Evolutionary conservation across 192 early-diverging fungal species (phyloP).

Genomic region (Funneliformis geosporum): DNA sequence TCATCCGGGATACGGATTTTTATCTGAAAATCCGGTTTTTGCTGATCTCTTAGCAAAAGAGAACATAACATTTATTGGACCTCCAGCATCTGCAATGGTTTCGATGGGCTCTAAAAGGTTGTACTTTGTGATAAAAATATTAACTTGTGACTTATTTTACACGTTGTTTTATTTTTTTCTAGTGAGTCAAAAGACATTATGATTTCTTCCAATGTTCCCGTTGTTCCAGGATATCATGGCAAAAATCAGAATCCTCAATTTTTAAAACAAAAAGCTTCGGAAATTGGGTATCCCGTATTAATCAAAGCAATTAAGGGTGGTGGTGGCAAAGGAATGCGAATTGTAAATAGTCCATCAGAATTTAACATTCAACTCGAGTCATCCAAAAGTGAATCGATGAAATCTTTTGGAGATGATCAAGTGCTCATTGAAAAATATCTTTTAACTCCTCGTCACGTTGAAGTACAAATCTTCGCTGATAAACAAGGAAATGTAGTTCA

Average conservation of each 20-base stretch:
- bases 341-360: constrained; percentile 73
- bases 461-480: constrained; percentile 97
- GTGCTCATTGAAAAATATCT: constrained; percentile 94
- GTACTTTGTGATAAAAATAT: not conserved
- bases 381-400: constrained; percentile 81
- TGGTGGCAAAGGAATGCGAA: constrained; percentile 97
- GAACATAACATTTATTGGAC: constrained; percentile 87
- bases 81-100: constrained; percentile 81
- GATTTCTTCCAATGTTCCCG: constrained; percentile 83
- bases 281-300: constrained; percentile 93
- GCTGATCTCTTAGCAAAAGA: constrained; percentile 66
- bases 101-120: constrained; percentile 92
- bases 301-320: constrained; percentile 98
- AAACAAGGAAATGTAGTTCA: constrained; percentile 83
- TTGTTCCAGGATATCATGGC: constrained; percentile 95
- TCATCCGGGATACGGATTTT: constrained; percentile 97
- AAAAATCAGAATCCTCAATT: constrained; percentile 75
- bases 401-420: constrained; percentile 88
- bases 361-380: constrained; percentile 86
- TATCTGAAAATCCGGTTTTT: constrained; percentile 93
- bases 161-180: constrained; percentile 6
- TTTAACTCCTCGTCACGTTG: constrained; percentile 84
- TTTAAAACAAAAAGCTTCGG: constrained; percentile 69
- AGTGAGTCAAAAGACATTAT: constrained; percentile 92
- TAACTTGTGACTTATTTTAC: not conserved